These are phyloP conservation scores for Jamesozyma hellenica DNA, from an alignment of 805 yeast species.

Conservation along the genomic window DNA sequence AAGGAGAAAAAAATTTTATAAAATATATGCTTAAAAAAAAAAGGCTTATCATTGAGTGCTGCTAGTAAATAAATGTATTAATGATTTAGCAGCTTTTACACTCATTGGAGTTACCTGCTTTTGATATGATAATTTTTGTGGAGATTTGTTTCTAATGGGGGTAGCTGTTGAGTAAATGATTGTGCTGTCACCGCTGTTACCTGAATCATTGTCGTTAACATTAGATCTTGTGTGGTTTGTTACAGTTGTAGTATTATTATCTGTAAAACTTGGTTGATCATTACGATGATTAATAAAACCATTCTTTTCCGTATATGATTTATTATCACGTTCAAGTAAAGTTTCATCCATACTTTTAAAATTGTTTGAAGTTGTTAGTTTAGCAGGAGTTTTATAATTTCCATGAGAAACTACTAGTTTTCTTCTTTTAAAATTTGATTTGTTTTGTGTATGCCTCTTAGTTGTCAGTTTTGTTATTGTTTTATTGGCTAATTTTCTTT, in stretches of 20 bases:
- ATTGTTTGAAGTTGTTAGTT: background rate
- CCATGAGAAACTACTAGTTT: slow-evolving; percentile 23
- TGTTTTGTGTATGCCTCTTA: background rate
- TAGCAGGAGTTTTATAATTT: slow-evolving; percentile 19
- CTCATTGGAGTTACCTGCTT: slow-evolving; percentile 27
- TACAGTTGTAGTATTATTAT: background rate
- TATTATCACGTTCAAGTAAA: background rate
- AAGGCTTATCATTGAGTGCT: too few relatives aligned
- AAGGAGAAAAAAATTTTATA: too few relatives aligned
- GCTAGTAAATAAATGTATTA: slow-evolving; percentile 26
- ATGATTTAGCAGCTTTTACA: slow-evolving; percentile 29
- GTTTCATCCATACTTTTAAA: background rate
- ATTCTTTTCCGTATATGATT: too few relatives aligned
- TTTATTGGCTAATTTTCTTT: background rate
- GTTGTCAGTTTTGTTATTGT: background rate
- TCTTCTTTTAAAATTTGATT: slow-evolving; percentile 10
- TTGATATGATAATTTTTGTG: background rate
- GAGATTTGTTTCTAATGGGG: slow-evolving; percentile 7
- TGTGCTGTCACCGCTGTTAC: slow-evolving; percentile 2
- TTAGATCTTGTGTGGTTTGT: background rate
- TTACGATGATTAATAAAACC: background rate
- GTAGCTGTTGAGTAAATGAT: slow-evolving; percentile 5
- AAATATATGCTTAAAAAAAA: too few relatives aligned
- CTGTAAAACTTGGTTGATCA: background rate
- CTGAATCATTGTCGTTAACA: background rate